Percentiles rank a stretch among this genome's conserved stretches.
Conservation (phyloP, 2,329 filamentous ascomycete genomes). For the Trichoderma simmonsii region DNA sequence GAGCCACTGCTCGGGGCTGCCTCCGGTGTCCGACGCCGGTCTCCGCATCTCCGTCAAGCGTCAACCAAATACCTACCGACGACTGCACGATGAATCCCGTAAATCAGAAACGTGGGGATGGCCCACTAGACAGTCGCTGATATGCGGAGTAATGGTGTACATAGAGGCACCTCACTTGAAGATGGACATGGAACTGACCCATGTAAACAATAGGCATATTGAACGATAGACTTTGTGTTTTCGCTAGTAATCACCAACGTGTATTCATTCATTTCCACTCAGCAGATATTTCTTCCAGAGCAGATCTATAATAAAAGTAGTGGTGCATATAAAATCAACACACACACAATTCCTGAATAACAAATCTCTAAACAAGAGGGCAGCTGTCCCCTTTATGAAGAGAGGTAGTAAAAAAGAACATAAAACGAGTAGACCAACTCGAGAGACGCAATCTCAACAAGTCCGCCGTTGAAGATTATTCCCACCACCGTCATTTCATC, state of each 20-base stretch:
- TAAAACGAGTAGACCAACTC: background rate
- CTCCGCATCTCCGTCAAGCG: background rate
- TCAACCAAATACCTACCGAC: background rate
- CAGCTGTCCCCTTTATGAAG: background rate
- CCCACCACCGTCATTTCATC: background rate
- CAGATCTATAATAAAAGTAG: conserved; percentile 9
- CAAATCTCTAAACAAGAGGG: background rate
- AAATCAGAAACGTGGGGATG: background rate
- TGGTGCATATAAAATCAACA: background rate
- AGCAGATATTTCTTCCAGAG: background rate
- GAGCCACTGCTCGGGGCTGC: background rate
- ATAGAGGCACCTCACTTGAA: background rate
- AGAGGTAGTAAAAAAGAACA: background rate
- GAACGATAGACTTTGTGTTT: background rate
- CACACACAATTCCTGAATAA: conserved; percentile 1
- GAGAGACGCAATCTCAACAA: background rate
- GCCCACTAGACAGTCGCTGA: background rate
- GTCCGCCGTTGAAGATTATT: background rate
- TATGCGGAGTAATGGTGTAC: background rate
- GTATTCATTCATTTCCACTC: background rate
- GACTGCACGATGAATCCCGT: background rate
- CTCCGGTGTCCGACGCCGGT: background rate
- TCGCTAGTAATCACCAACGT: background rate
- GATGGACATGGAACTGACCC: too few species aligned
- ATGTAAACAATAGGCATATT: background rate